These are phyloP conservation scores for Phaeosphaeriaceae sp. DNA, from an alignment of 2,329 filamentous ascomycete genomes.

Conservation along the genomic window DNA sequence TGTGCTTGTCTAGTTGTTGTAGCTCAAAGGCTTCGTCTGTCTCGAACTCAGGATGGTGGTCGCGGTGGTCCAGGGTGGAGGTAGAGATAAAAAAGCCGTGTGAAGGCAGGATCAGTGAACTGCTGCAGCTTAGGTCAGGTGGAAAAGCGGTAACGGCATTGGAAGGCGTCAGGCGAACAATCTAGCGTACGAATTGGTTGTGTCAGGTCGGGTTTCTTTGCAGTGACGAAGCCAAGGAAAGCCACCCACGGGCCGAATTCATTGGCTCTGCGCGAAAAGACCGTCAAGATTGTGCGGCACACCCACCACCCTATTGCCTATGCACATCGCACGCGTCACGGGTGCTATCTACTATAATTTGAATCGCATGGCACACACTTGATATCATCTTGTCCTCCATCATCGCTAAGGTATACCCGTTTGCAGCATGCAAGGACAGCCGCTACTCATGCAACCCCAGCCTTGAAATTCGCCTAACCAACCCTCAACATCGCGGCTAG, in stretches of 20 bases:
- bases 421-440: background rate
- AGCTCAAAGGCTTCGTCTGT: conserved; percentile 39
- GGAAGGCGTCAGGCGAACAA: conserved; percentile 7
- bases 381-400: background rate
- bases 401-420: background rate
- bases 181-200: conserved; percentile 9
- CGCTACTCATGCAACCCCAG: background rate
- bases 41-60: conserved; percentile 23
- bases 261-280: conserved; percentile 14
- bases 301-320: background rate
- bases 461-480: conserved; percentile 6
- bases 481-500: conserved; percentile 9
- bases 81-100: conserved; percentile 6
- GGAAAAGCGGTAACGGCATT: conserved; percentile 17
- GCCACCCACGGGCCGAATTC: background rate
- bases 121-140: conserved; percentile 9
- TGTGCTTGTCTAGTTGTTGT: conserved; percentile 27
- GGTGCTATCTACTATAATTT: background rate
- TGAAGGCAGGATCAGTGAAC: conserved; percentile 10
- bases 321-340: background rate
- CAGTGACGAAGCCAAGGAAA: conserved; percentile 11
- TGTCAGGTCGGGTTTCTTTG: conserved; percentile 6
- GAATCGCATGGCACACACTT: background rate
- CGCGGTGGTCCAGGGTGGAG: conserved; percentile 36
- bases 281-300: background rate